Conservation (phyloP, 441 rosid genomes). For the Mallotus japonicus region DNA sequence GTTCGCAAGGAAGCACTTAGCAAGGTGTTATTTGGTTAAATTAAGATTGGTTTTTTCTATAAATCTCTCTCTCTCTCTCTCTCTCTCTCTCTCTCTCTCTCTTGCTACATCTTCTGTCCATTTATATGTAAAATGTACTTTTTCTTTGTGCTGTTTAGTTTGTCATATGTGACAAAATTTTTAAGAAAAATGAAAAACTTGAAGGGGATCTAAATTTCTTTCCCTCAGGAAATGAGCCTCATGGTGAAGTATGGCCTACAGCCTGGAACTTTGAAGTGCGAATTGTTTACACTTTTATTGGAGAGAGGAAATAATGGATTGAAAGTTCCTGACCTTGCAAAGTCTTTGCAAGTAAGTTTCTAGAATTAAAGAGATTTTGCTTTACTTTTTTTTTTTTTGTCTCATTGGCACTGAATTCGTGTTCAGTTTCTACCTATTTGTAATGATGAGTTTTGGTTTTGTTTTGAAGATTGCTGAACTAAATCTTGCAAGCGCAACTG, state of each 20-base stretch:
- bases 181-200: neutral
- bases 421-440: conserved; percentile 9
- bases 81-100: neutral
- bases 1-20: conserved; percentile 53
- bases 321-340: conserved; percentile 72
- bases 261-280: conserved; percentile 78
- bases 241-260: conserved; percentile 71
- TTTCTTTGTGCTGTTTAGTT: neutral
- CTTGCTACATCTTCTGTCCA: neutral
- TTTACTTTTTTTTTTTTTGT: neutral
- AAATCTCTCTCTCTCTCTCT: neutral
- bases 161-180: neutral
- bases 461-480: conserved; percentile 65
- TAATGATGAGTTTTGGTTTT: conserved; percentile 16
- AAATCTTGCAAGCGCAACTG: conserved; percentile 51
- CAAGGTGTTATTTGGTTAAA: conserved; percentile 47
- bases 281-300: conserved; percentile 61
- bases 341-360: conserved; percentile 52
- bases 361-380: neutral
- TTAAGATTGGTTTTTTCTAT: neutral
- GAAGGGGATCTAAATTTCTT: neutral
- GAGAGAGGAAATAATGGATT: conserved; percentile 72
- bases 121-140: neutral
- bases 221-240: conserved; percentile 66
- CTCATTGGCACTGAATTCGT: neutral